A percentile compares a stretch with the other conserved stretches of the same genome.
Conservation (phyloP, 495 filamentous ascomycete species). For the Penicillium silybi region DNA sequence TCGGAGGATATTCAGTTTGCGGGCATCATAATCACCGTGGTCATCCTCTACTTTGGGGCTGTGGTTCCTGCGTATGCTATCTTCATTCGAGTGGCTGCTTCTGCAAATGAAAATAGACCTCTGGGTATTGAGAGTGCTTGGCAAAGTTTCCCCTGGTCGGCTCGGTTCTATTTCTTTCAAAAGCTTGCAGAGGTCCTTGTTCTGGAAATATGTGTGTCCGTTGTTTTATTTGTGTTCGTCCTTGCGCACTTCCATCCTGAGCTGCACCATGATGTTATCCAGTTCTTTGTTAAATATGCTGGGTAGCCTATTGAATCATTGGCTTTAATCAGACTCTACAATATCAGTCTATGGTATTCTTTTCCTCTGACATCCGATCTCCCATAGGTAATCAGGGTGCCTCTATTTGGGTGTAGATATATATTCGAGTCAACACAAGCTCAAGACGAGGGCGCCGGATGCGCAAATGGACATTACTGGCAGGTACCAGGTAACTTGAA, state of each 20-base stretch:
- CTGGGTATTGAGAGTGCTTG: slow-evolving; percentile 1
- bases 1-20: not conserved
- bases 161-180: not conserved
- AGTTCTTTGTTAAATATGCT: not conserved
- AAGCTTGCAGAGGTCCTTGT: not conserved
- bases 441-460: too few relatives aligned
- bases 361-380: too few relatives aligned
- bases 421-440: too few relatives aligned
- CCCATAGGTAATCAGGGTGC: too few relatives aligned
- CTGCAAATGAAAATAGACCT: not conserved
- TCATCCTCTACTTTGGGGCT: not conserved
- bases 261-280: not conserved
- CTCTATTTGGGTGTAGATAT: too few relatives aligned
- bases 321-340: too few relatives aligned
- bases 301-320: too few relatives aligned
- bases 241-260: not conserved
- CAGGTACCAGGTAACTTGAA: too few relatives aligned
- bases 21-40: not conserved
- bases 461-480: too few relatives aligned
- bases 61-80: slow-evolving; percentile 1
- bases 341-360: too few relatives aligned
- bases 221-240: not conserved
- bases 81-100: slow-evolving; percentile 5
- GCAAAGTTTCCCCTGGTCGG: not conserved
- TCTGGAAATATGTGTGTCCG: not conserved